Evolutionary conservation across 345 rosid genomes (phyloP).

Genomic region (Dimocarpus longan): DNA sequence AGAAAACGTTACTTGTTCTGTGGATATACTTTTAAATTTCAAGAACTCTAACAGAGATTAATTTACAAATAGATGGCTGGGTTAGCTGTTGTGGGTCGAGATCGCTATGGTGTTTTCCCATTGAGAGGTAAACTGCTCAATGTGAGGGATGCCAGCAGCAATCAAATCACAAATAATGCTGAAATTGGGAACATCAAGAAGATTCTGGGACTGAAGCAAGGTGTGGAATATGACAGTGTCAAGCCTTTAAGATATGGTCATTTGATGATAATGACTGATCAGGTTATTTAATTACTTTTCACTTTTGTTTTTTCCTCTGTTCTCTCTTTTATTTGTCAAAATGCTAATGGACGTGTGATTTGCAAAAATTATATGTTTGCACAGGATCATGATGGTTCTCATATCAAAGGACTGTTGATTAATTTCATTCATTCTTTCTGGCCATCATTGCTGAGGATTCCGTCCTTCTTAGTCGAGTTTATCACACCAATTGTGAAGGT

Average conservation of each 20-base stretch:
- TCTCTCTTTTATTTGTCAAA: not conserved
- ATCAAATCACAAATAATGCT: constrained; percentile 78
- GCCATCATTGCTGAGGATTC: constrained; percentile 87
- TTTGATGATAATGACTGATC: constrained; percentile 99
- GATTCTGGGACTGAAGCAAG: constrained; percentile 94
- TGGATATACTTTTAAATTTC: not conserved
- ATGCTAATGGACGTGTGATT: not conserved
- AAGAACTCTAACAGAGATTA: constrained; percentile 7
- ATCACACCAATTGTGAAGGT: constrained; percentile 99
- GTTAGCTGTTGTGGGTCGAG: constrained; percentile 58
- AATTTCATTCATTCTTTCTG: constrained; percentile 95
- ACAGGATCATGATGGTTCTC: constrained; percentile 99
- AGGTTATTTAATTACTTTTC: constrained; percentile 45
- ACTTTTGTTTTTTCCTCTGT: not conserved
- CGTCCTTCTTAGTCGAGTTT: constrained; percentile 90
- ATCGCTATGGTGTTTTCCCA: constrained; percentile 85
- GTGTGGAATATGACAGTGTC: constrained; percentile 61
- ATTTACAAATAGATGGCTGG: constrained; percentile 74
- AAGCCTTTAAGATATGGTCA: constrained; percentile 96
- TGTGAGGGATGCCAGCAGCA: constrained; percentile 89
- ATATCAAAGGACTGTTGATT: constrained; percentile 91
- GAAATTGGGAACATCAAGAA: constrained; percentile 87
- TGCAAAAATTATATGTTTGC: constrained; percentile 22
- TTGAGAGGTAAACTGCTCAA: constrained; percentile 91
- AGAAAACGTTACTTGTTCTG: not conserved